Base-by-base conservation (phyloP, 345 rosid genomes). In the Limnanthes douglasii region DNA sequence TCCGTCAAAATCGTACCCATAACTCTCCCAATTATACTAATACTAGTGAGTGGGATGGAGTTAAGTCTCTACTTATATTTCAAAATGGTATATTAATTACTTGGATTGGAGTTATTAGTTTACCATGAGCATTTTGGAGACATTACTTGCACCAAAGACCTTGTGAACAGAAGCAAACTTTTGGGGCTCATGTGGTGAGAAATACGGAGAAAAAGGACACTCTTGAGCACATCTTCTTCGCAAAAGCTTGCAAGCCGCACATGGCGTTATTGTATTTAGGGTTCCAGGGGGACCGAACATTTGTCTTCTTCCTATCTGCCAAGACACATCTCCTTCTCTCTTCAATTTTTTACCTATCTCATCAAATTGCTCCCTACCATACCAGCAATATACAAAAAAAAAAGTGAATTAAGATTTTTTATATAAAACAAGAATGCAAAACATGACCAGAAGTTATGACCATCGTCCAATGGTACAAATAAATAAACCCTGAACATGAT, bases 81-180 rank as follows among this genome's bases (percentile, higher is more conserved):
- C n/a, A n/a, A n/a, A n/a, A n/a, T n/a, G n/a, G n/a, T n/a, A n/a
- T n/a, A n/a, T n/a, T n/a, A n/a, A n/a, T n/a, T n/a, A n/a, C n/a
- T n/a, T n/a, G n/a, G n/a, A n/a, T n/a, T n/a, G n/a, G n/a, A n/a
- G n/a, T n/a, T n/a, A n/a, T n/a, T n/a, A 2, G 12, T 1, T 33
- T 64, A 86, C 97, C 93, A 67, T 62, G 13, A 88, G 71, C 90
- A 88, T 64, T 73, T 83, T 88, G 30, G 97, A 83, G 73, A 83
- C 95, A 41, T 88, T 88, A 60, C 97, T 88, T 39, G 97, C 97
- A 18, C 97, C 97, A 38, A 88, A 88, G 41, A 88, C 93, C 60
- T 70, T 88, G 56, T 88, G 97, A 39, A 88, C 93, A 4, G 93
- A 72, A 15, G 97, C 93, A 42, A 88, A 88, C 52, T 79, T 88